Evolutionary conservation across 139 green algal species (phyloP), one percentile per base, ranked within the genome.

Genomic region (Nannochloris sp.): DNA sequence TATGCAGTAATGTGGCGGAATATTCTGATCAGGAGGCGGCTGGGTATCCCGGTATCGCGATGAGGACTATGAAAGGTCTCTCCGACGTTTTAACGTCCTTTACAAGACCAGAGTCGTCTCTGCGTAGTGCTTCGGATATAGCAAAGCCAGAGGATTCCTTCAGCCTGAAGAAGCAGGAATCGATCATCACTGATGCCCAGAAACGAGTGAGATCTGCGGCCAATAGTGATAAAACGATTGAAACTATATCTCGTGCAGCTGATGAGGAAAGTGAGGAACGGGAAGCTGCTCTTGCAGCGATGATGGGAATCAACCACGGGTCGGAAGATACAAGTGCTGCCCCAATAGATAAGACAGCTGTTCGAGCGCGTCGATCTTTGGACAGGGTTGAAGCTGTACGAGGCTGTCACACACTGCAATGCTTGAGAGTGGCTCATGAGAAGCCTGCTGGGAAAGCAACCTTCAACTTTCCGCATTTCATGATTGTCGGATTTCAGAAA

Each of bases 401-500:
- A 49, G 57, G 57, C 19, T 64, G 57, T 29, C 19, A 16, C 12
- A 56, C 57, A n/a, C 23, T 64, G 19, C n/a, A 64, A 18, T 64
- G 57, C 57, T 44, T 64, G n/a, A 64, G 23, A 51, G 23, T 64
- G 18, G 57, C 57, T 18, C 57, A 64, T 25, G 12, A 27, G 16
- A 50, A 23, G 23, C 57, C 57, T 27, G 12, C 57, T 31, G 57
- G 19, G 21, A 31, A 18, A 24, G n/a, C 57, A 11, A 64, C 57
- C 12, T 64, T 56, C 27, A 64, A 64, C 21, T 64, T 64, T 31
- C 57, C 57, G 8, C 57, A 64, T 51, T 64, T 64, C 23, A 31
- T 64, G 12, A 64, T 64, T 18, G 23, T 58, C n/a, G 57, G 57
- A 7, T 64, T 21, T 21, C 57, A 64, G 21, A 64, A 64, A 19